phyloP scores from a whole-genome alignment of 2,329 filamentous ascomycete genomes.

The Pseudopithomyces maydicus region DNA sequence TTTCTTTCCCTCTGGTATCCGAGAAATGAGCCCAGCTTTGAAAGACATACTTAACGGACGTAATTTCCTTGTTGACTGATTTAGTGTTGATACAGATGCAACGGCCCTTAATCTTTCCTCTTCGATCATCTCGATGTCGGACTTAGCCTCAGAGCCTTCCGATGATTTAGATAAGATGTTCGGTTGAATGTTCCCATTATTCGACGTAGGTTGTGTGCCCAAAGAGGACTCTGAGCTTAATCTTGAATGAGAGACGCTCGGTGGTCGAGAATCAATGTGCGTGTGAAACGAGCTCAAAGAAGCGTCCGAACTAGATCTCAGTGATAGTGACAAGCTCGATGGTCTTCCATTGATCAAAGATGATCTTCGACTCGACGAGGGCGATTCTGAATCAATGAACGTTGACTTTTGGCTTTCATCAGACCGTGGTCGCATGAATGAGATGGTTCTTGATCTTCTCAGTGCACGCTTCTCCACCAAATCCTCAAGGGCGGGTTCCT shows the following conservation, averaged over 20 bases:
- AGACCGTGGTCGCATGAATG: slow-evolving; percentile 32
- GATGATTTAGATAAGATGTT: slow-evolving; percentile 3
- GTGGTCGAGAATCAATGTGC: slow-evolving; percentile 12
- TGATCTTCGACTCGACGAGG: slow-evolving; percentile 19
- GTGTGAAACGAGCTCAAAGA: slow-evolving; percentile 15
- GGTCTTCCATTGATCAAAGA: slow-evolving; percentile 26
- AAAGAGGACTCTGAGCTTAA: slow-evolving; percentile 11
- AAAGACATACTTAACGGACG: slow-evolving; percentile 26
- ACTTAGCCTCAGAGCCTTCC: slow-evolving; percentile 6
- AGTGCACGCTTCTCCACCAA: slow-evolving; percentile 26
- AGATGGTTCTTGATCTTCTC: slow-evolving; percentile 36
- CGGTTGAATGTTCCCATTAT: neutral
- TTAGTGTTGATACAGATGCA: neutral
- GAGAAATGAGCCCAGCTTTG: slow-evolving; percentile 14
- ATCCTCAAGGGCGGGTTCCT: slow-evolving; percentile 19
- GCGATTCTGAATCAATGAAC: slow-evolving; percentile 11
- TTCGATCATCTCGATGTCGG: neutral
- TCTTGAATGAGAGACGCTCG: slow-evolving; percentile 10
- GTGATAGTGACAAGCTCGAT: slow-evolving; percentile 28
- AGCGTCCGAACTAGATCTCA: slow-evolving; percentile 24
- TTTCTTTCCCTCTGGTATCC: slow-evolving; percentile 19
- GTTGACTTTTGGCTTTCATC: slow-evolving; percentile 23
- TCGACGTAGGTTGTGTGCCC: slow-evolving; percentile 10
- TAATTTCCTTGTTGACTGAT: slow-evolving; percentile 8
- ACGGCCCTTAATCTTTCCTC: neutral